Conservation (phyloP, 2,329 filamentous ascomycete genomes). For the Paramyrothecium sp. region DNA sequence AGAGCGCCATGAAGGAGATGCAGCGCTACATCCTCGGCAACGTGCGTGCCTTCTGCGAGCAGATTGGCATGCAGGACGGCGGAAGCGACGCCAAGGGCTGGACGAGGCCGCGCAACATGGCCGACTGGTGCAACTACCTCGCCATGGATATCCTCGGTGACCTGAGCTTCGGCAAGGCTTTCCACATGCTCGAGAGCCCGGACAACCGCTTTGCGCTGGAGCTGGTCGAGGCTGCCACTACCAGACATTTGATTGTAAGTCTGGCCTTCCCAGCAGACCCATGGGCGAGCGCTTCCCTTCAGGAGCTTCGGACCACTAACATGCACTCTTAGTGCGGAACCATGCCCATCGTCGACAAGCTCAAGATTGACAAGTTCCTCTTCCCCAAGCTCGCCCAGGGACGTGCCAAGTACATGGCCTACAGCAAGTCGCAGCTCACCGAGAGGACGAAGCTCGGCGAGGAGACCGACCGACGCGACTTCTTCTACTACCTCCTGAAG, state of each 20-base stretch:
- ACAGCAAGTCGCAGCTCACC: slow-evolving; percentile 65
- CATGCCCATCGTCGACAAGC: slow-evolving; percentile 66
- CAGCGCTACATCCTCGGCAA: slow-evolving; percentile 66
- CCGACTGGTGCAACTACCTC: slow-evolving; percentile 60
- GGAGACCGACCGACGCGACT: slow-evolving; percentile 67
- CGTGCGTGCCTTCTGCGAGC: slow-evolving; percentile 64
- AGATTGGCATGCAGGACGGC: slow-evolving; percentile 44
- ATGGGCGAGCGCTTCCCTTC: not conserved
- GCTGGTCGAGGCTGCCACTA: slow-evolving; percentile 66
- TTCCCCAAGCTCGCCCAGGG: slow-evolving; percentile 66
- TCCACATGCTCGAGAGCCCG: slow-evolving; percentile 57
- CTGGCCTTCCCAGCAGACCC: no score
- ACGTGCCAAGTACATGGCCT: slow-evolving; percentile 68
- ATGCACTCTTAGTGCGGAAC: slow-evolving; percentile 57
- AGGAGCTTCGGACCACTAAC: not conserved
- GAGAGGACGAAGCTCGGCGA: slow-evolving; percentile 66
- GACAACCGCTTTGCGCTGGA: slow-evolving; percentile 66
- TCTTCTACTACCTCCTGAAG: slow-evolving; percentile 73
- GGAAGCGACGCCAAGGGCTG: slow-evolving; percentile 52
- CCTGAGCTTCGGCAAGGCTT: slow-evolving; percentile 60
- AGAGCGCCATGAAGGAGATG: slow-evolving; percentile 64
- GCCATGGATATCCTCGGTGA: slow-evolving; percentile 64
- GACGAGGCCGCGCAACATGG: slow-evolving; percentile 60
- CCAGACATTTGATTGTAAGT: slow-evolving; percentile 66
- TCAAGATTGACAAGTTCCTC: slow-evolving; percentile 65